Percentiles rank a stretch among this genome's conserved stretches.
Evolutionary conservation across 1,284 basidiomycete genomes (phyloP).

Genomic region (Tranzscheliella williamsii): DNA sequence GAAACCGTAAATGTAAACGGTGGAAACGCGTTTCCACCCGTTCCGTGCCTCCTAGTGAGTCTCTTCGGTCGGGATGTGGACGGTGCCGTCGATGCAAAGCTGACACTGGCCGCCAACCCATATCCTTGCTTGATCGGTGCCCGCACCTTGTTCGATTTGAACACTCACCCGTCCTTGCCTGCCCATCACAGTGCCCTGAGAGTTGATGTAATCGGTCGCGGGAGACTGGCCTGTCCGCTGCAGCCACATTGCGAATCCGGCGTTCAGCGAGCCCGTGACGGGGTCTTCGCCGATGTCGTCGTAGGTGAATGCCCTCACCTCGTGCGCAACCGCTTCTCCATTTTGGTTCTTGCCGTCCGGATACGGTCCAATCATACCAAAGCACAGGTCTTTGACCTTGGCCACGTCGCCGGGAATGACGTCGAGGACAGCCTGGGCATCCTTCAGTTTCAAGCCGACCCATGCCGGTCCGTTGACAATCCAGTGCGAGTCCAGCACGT

Average conservation of each 20-base stretch:
- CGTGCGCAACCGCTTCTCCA: conserved; percentile 15
- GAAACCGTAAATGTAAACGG: too few species aligned
- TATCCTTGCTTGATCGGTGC: conserved; percentile 12
- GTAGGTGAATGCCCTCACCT: conserved; percentile 39
- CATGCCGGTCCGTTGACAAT: conserved; percentile 53
- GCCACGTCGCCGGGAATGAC: conserved; percentile 13
- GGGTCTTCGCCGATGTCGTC: conserved; percentile 44
- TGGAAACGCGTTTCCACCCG: too few species aligned
- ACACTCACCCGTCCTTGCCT: conserved; percentile 37
- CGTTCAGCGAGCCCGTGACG: conserved; percentile 52
- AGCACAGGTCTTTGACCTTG: conserved; percentile 11
- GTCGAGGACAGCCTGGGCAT: conserved; percentile 34
- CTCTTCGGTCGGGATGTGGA: too few species aligned
- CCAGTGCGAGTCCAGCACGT: conserved; percentile 31
- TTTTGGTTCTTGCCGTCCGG: conserved; percentile 9
- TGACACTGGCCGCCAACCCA: conserved; percentile 45
- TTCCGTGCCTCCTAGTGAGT: too few species aligned
- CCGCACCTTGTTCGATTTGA: conserved; percentile 6
- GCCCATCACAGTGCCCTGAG: conserved; percentile 37
- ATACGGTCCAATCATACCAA: conserved; percentile 47
- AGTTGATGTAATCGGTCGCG: conserved; percentile 18
- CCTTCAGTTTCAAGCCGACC: conserved; percentile 36
- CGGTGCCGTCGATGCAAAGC: conserved; percentile 33
- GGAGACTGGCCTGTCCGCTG: conserved; percentile 20
- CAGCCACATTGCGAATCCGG: conserved; percentile 45